phyloP scores from a whole-genome alignment of 768 basidiomycete species.

The Lactifluus pinguis region DNA sequence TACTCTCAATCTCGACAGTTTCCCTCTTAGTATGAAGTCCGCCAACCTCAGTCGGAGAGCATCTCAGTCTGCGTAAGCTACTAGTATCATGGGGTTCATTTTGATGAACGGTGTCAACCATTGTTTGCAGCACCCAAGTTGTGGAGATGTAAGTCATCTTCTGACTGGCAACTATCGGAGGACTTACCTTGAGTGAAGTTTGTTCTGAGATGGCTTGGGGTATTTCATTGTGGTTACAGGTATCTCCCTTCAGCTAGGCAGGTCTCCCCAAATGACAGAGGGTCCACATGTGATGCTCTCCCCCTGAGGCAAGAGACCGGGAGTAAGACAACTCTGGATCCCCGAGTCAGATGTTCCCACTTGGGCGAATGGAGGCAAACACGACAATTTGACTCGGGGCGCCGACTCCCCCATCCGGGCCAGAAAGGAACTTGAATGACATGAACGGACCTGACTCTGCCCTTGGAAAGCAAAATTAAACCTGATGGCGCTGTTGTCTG shows the following conservation, averaged over 20 bases:
- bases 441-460: too few relatives aligned
- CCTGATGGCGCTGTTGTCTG: too few relatives aligned
- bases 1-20: slow-evolving; percentile 40
- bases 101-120: background rate
- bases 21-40: slow-evolving; percentile 42
- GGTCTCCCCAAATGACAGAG: slow-evolving; percentile 7
- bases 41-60: slow-evolving; percentile 7
- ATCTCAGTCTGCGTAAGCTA: slow-evolving; percentile 22
- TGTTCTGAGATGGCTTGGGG: slow-evolving; percentile 58
- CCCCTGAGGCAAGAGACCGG: background rate
- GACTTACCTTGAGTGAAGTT: slow-evolving; percentile 29
- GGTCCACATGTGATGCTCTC: too few relatives aligned
- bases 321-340: too few relatives aligned
- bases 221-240: slow-evolving; percentile 49
- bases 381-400: too few relatives aligned
- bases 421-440: too few relatives aligned
- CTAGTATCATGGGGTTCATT: background rate
- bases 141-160: slow-evolving; percentile 21
- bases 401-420: too few relatives aligned
- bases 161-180: background rate
- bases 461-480: too few relatives aligned
- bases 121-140: slow-evolving; percentile 20
- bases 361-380: too few relatives aligned
- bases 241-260: slow-evolving; percentile 14
- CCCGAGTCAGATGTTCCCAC: too few relatives aligned